Base-by-base conservation (phyloP, 2,329 filamentous ascomycete genomes). In the Alternaria metachromatica region DNA sequence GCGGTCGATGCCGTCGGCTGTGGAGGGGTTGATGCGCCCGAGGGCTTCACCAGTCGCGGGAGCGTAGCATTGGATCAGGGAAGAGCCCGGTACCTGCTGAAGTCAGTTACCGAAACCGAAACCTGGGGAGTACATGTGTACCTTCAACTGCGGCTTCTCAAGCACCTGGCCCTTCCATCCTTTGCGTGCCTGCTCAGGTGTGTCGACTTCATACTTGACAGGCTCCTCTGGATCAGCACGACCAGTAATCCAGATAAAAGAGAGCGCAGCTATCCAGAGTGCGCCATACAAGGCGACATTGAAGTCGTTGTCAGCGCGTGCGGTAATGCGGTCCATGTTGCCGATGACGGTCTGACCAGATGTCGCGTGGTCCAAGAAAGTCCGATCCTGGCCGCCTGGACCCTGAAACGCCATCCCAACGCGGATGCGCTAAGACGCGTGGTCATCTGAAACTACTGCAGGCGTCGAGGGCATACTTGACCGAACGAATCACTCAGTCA, bases 1-100 rank as follows among this genome's bases (percentile, higher is more conserved):
- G 63, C 88, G 85, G 80, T 99, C 93, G 76, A 99, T 93, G 64
- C 89, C 91, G 60, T 89, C 88, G 2, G 88, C 83, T 1, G 92
- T 94, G 9, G 90, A 88, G 18, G 95, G 92, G 78, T 92, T 92
- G 79, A 95, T 86, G 69, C 88, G 85, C 58, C 93, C 94, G 25
- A 99, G 88, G 63, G 93, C 87, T 74, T 92, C 87, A 66, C 96
- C 96, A 23, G 94, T 97, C 2, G 95, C 95, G 2, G 96, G 96
- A 46, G 91, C 92, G 79, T 96, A 96, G 82, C 93, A 96, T 81
- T 93, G 92, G 64, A 96, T 90, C 8, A 89, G 87, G 1, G 87
- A 86, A 43, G 88, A 89, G 15, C 88, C 89, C 1, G 87, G 78
- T n/a, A 87, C 78, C 85, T 88, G 63, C 4, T 12, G 5, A 18